These are phyloP conservation scores for Gaeumannomyces tritici DNA, from an alignment of 2,329 filamentous ascomycete genomes.

Conservation along the genomic window DNA sequence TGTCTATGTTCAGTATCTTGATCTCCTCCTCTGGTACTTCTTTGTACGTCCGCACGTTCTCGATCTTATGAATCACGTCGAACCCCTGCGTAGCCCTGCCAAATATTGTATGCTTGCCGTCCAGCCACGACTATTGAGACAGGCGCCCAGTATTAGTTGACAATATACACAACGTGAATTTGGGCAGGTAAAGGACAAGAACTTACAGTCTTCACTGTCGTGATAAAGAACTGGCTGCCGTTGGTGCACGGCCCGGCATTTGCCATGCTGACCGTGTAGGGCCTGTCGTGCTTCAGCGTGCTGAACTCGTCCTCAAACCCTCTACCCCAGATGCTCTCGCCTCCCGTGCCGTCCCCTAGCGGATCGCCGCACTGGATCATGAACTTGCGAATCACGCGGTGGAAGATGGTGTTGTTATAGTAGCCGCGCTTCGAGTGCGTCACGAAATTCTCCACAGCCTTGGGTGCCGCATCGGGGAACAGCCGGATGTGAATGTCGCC, in stretches of 20 bases:
- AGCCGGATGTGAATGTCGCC: conserved; percentile 91
- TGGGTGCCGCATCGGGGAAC: conserved; percentile 87
- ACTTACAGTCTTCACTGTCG: conserved; percentile 84
- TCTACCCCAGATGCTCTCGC: conserved; percentile 85
- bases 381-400: conserved; percentile 93
- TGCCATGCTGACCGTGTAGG: conserved; percentile 95
- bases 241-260: conserved; percentile 95
- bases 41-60: conserved; percentile 75
- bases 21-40: conserved; percentile 97
- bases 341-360: conserved; percentile 78
- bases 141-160: not conserved
- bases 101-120: conserved; percentile 94
- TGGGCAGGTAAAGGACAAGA: not conserved
- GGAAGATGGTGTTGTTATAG: conserved; percentile 97
- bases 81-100: conserved; percentile 81
- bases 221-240: conserved; percentile 96
- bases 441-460: conserved; percentile 94
- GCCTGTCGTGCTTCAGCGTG: conserved; percentile 83
- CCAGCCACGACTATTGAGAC: conserved; percentile 64
- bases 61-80: conserved; percentile 93
- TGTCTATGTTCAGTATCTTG: conserved; percentile 85
- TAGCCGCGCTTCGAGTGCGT: conserved; percentile 84
- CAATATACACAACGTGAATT: not conserved
- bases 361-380: conserved; percentile 92
- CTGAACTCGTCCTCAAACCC: conserved; percentile 94